Base-by-base conservation (phyloP, 106 monocot species). In the Platanthera zijinensis region DNA sequence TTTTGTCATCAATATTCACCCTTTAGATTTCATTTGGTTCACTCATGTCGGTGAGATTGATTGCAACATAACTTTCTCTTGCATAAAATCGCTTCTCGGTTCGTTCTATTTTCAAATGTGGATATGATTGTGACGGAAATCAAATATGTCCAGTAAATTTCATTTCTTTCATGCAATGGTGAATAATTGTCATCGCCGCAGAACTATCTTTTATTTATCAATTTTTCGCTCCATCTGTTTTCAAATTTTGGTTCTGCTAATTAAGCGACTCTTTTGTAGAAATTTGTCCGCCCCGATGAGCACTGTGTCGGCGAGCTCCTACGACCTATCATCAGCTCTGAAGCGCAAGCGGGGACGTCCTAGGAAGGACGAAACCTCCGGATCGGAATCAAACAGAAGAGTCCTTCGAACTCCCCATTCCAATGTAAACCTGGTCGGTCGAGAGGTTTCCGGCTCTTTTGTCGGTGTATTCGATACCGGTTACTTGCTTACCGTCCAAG, bases 401-500 rank as follows among this genome's bases (percentile, higher is more conserved):
- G 12, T 48, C 10, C 50, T 12, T 51, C 74, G 61, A 9, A 22
- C 46, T 48, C 5, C 19, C 18, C 25, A 25, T 64, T 49, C 51
- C 13, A 57, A 70, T 73, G 25, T 79, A 51, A 45, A 53, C 21
- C 74, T 62, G 47, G 63, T 92, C 0, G 92, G 92, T 10, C 80
- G 85, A 76, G 17, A 71, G 3, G 84, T 92, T 53, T 84, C 74
- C 54, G 86, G 92, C 52, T 73, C 78, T 74, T 72, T 92, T 39
- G 88, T 88, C 73, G 92, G 89, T 22, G 84, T 71, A n/a, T 92
- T 92, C 68, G 92, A 89, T 85, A 82, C 92, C 48, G 92, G 92
- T 49, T 89, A 84, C 79, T 71, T 92, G 77, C 78, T 92, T 19
- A 84, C 84, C 11, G 86, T 89, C 52, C 75, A 53, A 46, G 86